Evolutionary conservation across 306 rosid species (phyloP), one percentile per base, ranked within the genome.

Genomic region (Vigna unguiculata): DNA sequence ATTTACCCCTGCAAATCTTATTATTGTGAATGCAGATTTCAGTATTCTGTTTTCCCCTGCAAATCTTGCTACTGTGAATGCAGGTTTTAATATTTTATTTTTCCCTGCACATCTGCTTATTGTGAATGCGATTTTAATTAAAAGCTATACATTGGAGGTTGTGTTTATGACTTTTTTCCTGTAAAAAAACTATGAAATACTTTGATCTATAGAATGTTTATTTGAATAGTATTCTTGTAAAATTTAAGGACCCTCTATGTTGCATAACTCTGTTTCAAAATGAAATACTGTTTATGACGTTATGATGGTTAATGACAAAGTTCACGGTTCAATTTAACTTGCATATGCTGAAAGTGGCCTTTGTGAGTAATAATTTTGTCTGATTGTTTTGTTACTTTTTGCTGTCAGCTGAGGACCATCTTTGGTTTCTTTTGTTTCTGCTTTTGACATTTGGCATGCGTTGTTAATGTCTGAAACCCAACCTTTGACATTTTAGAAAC

Each of bases 301-400:
- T 75, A 13, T 58, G 36, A 47, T 62, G 5, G 61, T 58, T 46
- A 13, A 14, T 0, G 77, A 30, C 55, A 46, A 63, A 58, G 30
- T 13, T 64, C 47, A 28, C 11, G 10, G 48, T 58, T 46, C 73
- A 58, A 65, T 55, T 41, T 72, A 66, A 72, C 55, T 41, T 49
- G 48, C 69, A 80, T 76, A 28, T 32, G 40, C 55, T 72, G 61
- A 43, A 64, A 75, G 46, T 76, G 40, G 46, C 6, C 8, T 47
- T 55, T 41, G 21, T 12, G 53, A 17, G 51, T 70, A 28, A 49
- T 70, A 58, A 75, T 64, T 15, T 80, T 10, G 80, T 71, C 55
- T 71, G 58, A 9, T 60, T 73, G 3, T 28, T 64, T 64, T 64
- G 4, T 55, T 25, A 43, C 68, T 69, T 74, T 9, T 28, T 77